Base-by-base conservation (phyloP, 306 rosid species). In the Ceratonia siliqua region DNA sequence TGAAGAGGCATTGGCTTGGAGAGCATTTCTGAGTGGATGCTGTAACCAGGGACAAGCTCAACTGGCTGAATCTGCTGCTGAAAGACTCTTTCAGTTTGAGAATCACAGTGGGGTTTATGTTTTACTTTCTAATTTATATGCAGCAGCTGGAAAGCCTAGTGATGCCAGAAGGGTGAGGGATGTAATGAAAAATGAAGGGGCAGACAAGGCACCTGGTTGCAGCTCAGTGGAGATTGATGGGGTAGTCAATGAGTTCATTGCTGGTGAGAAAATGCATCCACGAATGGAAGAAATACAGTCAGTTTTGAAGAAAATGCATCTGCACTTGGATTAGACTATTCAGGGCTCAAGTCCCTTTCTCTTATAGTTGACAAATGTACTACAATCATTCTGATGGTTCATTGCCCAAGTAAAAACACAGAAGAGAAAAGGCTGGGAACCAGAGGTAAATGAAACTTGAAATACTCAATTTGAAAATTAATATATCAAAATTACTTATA, bases 1-100 rank as follows among this genome's bases (percentile, higher is more conserved):
- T 15, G 84, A 85, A 73, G 89, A 85, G 52, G 86, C 88, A 66
- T 76, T 82, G 65, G 91, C 92, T 79, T 90, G 96, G 98, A 85
- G 94, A 56, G 92, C 98, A 35, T 90, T 90, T 84, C 77, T 92
- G 18, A 87, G 91, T 74, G 92, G 92, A 39, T 87, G 97, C 52
- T 88, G 88, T 62, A 90, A 82, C 21, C 87, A 85, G 35, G 92
- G 94, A 73, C 82, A 86, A 75, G 76, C 81, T 66, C 82, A 79
- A 61, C 55, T 86, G 18, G 94, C 94, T 3, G 87, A 85, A 85
- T 28, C 70, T 27, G 91, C 89, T 11, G 90, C 89, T 53, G 81
- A 82, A 59, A 82, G 83, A 54, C 87, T 88, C 30, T 58, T 84
- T 48, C 55, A 2, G 74, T 32, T 83, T 1, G 91, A 85, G 41